Base-by-base conservation (phyloP, 768 basidiomycete genomes). In the Coprinellus micaceus region DNA sequence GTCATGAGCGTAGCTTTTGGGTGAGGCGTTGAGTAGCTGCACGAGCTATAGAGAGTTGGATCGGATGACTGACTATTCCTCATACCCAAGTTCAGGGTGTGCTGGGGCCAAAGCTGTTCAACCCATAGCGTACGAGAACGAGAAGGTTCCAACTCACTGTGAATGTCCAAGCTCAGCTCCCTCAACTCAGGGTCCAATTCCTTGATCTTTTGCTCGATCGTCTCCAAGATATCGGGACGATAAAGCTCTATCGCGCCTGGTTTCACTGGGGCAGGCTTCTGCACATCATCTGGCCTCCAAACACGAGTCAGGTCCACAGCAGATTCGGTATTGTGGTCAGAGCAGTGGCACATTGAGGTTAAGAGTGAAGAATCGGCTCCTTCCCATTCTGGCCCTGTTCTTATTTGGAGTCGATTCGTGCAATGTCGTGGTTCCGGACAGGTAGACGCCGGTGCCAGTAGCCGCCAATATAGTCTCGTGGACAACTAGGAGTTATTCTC, bases 1-100 rank as follows among this genome's bases (percentile, higher is more conserved):
- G 62, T 91, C 86, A 60, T 92, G 89, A 0, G 90, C 84, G 69
- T 85, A 75, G n/a, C n/a, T n/a, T n/a, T n/a, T n/a, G n/a, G n/a
- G n/a, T n/a, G n/a, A n/a, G n/a, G n/a, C n/a, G n/a, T n/a, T n/a
- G n/a, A n/a, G n/a, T n/a, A n/a, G 49, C 88, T 91, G 51, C 40
- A 1, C 2, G 1, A 11, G 25, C 15, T 19, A 25, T 15, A 21
- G 11, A 21, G 4, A 22, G 13, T n/a, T 7, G 19, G 12, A 41
- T 9, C 17, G 50, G 21, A 33, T 33, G 25, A 33, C 80, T 26
- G 57, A 89, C 87, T 72, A 74, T 74, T 91, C 90, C 65, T 88
- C 74, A 59, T 80, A 90, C 45, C 67, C 76, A 13, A 89, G 70
- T 66, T 91, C 89, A 1, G 89, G 89, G 60, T 85, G 85, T 17